These are phyloP conservation scores for Alternaria triticina DNA, from an alignment of 2,329 filamentous ascomycete species.

Conservation along the genomic window DNA sequence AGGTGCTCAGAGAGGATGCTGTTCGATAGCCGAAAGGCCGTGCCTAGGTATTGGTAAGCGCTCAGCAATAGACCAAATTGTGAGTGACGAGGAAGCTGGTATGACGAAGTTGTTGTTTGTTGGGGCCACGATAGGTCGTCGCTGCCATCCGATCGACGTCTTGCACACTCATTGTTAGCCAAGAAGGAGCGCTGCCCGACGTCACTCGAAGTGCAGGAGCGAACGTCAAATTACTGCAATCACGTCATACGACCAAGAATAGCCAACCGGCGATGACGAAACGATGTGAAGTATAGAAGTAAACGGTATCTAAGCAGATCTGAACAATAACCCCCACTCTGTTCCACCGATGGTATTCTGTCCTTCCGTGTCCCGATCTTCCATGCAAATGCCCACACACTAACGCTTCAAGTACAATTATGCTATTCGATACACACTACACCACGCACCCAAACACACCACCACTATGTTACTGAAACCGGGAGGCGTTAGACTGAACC, in stretches of 20 bases:
- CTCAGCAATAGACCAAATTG: neutral
- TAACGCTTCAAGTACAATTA: conserved; percentile 23
- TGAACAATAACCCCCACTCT: conserved; percentile 4
- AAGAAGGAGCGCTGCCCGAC: neutral
- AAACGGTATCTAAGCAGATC: conserved; percentile 6
- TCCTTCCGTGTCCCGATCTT: conserved; percentile 11
- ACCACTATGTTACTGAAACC: neutral
- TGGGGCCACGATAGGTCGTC: neutral
- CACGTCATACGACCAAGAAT: neutral
- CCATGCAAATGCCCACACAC: conserved; percentile 27
- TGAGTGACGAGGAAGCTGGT: neutral
- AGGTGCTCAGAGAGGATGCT: conserved; percentile 10
- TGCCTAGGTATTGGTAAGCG: neutral
- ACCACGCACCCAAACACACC: conserved; percentile 3
- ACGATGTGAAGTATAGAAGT: neutral
- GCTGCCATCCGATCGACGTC: neutral
- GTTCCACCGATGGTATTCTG: conserved; percentile 15
- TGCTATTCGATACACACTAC: conserved; percentile 16
- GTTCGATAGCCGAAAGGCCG: conserved; percentile 2
- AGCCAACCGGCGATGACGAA: neutral
- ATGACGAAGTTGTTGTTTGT: conserved; percentile 6
- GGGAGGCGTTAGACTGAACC: neutral
- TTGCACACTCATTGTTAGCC: neutral
- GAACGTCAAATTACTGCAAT: neutral
- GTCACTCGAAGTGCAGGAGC: neutral